phyloP scores from a whole-genome alignment of 2,329 filamentous ascomycete species.

The Aspergillus sp. region DNA sequence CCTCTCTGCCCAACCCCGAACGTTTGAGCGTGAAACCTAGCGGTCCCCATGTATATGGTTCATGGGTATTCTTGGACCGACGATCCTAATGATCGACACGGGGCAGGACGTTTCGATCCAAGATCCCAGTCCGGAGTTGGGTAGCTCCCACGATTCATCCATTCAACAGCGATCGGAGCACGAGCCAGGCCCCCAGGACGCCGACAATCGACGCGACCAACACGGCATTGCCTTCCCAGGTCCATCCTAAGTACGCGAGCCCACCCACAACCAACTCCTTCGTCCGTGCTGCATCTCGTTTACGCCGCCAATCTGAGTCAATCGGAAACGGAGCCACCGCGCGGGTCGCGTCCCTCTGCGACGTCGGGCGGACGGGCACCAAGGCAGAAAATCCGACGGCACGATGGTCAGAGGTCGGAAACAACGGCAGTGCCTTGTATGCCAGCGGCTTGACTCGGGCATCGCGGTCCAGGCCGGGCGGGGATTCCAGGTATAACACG shows the following conservation, averaged over 20 bases:
- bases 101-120: slow-evolving; percentile 7
- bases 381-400: slow-evolving; percentile 71
- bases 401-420: slow-evolving; percentile 84
- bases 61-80: slow-evolving; percentile 3
- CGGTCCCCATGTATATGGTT: slow-evolving; percentile 1
- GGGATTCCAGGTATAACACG: slow-evolving; percentile 71
- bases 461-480: slow-evolving; percentile 48
- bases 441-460: slow-evolving; percentile 51
- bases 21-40: slow-evolving; percentile 13
- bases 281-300: slow-evolving; percentile 53
- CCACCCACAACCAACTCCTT: slow-evolving; percentile 62
- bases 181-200: slow-evolving; percentile 41
- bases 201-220: slow-evolving; percentile 40
- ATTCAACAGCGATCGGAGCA: slow-evolving; percentile 37
- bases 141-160: slow-evolving; percentile 13
- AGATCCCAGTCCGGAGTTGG: slow-evolving; percentile 1
- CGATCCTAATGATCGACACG: slow-evolving; percentile 15
- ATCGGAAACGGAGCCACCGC: slow-evolving; percentile 58
- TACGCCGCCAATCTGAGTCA: slow-evolving; percentile 56
- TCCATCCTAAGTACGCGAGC: slow-evolving; percentile 53
- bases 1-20: not conserved
- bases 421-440: slow-evolving; percentile 75
- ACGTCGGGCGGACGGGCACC: slow-evolving; percentile 56
- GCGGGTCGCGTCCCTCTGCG: slow-evolving; percentile 33
- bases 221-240: slow-evolving; percentile 47